Evolutionary conservation across 2,329 filamentous ascomycete genomes (phyloP).

Genomic region (Trichoderma breve): DNA sequence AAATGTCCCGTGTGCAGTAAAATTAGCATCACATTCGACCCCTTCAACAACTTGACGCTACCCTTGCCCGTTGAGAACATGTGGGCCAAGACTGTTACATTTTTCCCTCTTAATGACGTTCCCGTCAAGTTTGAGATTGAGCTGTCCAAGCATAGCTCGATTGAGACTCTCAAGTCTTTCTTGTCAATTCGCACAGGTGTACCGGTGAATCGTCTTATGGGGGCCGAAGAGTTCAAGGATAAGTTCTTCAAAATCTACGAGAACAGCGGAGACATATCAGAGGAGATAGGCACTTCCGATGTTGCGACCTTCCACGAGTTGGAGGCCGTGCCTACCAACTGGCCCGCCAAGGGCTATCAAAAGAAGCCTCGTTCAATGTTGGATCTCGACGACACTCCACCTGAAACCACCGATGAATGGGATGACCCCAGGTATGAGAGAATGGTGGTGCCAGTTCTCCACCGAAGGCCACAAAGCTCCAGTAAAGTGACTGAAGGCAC

Average conservation of each 20-base stretch:
- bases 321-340: conserved; percentile 76
- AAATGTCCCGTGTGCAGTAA: conserved; percentile 89
- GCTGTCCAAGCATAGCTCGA: conserved; percentile 70
- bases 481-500: conserved; percentile 32
- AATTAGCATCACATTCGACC: conserved; percentile 97
- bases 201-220: conserved; percentile 65
- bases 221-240: conserved; percentile 76
- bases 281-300: conserved; percentile 67
- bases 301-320: conserved; percentile 73
- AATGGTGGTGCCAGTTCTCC: conserved; percentile 69
- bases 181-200: conserved; percentile 67
- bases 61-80: conserved; percentile 84
- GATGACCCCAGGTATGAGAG: conserved; percentile 62
- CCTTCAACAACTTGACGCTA: conserved; percentile 90
- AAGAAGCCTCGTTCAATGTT: conserved; percentile 53
- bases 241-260: conserved; percentile 87
- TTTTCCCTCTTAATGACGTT: conserved; percentile 69
- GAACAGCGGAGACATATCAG: conserved; percentile 64
- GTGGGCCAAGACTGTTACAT: conserved; percentile 73
- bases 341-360: conserved; percentile 52
- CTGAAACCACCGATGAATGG: conserved; percentile 45
- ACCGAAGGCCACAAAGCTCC: conserved; percentile 47
- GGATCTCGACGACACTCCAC: conserved; percentile 40
- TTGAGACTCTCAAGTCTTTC: conserved; percentile 67
- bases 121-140: conserved; percentile 76